A percentile compares a stretch with the other conserved stretches of the same genome.
phyloP scores from a whole-genome alignment of 2,329 filamentous ascomycete species.

The Colletotrichum phormii region DNA sequence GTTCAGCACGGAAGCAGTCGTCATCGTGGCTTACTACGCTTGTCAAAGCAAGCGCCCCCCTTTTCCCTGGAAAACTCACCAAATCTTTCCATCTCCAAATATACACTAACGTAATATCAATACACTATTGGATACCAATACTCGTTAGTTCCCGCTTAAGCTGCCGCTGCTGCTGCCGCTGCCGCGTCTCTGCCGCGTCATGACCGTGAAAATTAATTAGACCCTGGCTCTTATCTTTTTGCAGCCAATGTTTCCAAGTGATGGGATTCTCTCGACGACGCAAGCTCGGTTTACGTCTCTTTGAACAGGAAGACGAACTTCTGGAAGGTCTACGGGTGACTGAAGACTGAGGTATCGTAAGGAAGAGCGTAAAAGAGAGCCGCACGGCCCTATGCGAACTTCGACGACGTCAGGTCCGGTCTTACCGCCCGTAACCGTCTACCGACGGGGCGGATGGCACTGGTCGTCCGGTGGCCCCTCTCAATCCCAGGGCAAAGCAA shows the following conservation, averaged over 20 bases:
- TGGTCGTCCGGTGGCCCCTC: not conserved
- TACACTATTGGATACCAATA: conserved; percentile 7
- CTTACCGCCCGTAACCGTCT: not conserved
- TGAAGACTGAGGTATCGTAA: no score
- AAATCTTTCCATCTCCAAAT: not conserved
- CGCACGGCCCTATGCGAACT: not conserved
- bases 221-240: not conserved
- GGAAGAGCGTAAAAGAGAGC: not conserved
- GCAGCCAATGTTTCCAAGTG: no score
- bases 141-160: not conserved
- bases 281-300: not conserved
- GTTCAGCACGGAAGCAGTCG: not conserved
- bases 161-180: not conserved
- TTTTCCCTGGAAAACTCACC: not conserved
- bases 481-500: no score
- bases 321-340: not conserved
- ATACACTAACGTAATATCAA: not conserved
- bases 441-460: not conserved
- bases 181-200: not conserved
- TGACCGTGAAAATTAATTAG: not conserved
- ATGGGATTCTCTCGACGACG: not conserved
- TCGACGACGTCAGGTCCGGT: not conserved
- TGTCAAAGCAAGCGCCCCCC: not conserved
- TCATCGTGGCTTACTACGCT: not conserved
- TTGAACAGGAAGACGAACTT: no score